Conservation (phyloP, 441 rosid species). For the Kokia cookei region DNA sequence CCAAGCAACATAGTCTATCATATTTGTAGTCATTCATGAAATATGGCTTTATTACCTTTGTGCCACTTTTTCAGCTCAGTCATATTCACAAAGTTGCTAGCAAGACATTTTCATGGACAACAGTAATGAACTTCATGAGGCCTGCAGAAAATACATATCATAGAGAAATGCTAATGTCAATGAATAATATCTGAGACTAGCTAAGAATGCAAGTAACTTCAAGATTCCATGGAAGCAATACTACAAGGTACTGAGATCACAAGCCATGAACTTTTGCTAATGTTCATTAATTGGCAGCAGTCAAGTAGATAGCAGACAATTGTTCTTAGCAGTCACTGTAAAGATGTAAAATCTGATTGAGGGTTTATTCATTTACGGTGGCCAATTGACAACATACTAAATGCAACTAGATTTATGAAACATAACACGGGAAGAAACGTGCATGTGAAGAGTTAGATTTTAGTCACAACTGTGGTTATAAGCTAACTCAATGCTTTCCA, state of each 20-base stretch:
- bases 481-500: background rate
- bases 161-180: conserved; percentile 2
- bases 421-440: background rate
- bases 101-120: conserved; percentile 15
- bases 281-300: background rate
- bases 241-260: background rate
- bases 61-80: conserved; percentile 11
- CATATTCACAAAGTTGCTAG: conserved; percentile 13
- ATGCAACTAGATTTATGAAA: background rate
- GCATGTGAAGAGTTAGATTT: background rate
- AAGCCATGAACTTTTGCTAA: background rate
- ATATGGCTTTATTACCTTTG: conserved; percentile 1
- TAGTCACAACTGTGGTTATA: background rate
- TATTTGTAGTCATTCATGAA: conserved; percentile 13
- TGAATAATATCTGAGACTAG: conserved; percentile 4
- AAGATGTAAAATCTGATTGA: background rate
- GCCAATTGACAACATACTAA: background rate
- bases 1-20: background rate
- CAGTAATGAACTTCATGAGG: conserved; percentile 10
- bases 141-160: conserved; percentile 5
- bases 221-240: conserved; percentile 4
- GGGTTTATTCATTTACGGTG: background rate
- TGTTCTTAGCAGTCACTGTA: background rate
- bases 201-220: conserved; percentile 5
- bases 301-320: background rate